phyloP scores from a whole-genome alignment of 192 early-diverging fungal species.

The Entophlyctis luteolus region DNA sequence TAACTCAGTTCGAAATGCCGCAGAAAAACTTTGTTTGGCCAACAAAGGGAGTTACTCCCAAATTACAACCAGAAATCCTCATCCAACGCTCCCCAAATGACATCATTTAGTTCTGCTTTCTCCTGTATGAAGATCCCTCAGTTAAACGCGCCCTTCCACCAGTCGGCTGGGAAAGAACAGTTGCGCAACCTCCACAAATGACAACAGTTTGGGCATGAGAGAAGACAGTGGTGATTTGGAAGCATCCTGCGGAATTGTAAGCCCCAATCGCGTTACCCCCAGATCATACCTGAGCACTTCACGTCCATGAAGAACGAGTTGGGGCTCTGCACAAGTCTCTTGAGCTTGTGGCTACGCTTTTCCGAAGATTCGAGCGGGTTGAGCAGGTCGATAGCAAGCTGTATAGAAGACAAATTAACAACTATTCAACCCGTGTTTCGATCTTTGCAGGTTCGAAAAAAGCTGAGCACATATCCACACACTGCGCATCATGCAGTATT shows the following conservation, averaged over 20 bases:
- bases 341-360: constrained; percentile 86
- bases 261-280: neutral
- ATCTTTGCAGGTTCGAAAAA: too few species aligned
- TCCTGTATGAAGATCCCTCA: constrained; percentile 77
- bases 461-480: neutral
- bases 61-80: neutral
- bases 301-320: constrained; percentile 99
- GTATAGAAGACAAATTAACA: too few species aligned
- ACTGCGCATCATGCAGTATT: neutral
- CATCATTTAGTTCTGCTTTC: constrained; percentile 64
- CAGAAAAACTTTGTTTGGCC: neutral
- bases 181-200: constrained; percentile 89
- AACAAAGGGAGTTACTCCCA: neutral
- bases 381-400: constrained; percentile 90
- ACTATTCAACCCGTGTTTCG: too few species aligned
- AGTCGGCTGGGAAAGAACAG: constrained; percentile 98
- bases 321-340: constrained; percentile 92
- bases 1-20: neutral
- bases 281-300: constrained; percentile 76
- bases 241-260: constrained; percentile 62
- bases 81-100: neutral
- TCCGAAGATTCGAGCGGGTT: constrained; percentile 80
- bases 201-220: constrained; percentile 99
- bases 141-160: constrained; percentile 97
- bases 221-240: constrained; percentile 98